Percentiles rank a stretch among this genome's conserved stretches.
Evolutionary conservation across 2,329 filamentous ascomycete species (phyloP).

Genomic region (Lasiodiplodia sp.): DNA sequence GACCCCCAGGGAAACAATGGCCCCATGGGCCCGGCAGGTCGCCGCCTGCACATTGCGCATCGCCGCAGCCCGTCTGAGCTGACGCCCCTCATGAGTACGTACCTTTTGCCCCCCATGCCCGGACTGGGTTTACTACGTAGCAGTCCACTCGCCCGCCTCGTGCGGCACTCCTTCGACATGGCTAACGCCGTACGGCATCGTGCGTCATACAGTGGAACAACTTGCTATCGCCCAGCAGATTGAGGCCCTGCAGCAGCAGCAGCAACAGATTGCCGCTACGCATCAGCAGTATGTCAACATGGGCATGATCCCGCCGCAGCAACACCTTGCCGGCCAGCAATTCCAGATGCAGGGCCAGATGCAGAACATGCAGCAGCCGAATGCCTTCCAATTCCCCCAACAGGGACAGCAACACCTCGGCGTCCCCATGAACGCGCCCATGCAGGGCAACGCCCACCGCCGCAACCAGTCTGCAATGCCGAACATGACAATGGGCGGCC

Average conservation of each 20-base stretch:
- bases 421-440: constrained; percentile 76
- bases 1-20: constrained; percentile 62
- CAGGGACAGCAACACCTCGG: constrained; percentile 65
- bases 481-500: constrained; percentile 82
- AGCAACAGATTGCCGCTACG: constrained; percentile 95
- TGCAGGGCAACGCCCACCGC: constrained; percentile 85
- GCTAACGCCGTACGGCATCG: constrained; percentile 36
- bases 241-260: constrained; percentile 94
- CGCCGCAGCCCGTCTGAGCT: constrained; percentile 96
- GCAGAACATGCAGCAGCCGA: constrained; percentile 77
- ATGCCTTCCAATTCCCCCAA: constrained; percentile 85
- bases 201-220: constrained; percentile 78
- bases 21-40: constrained; percentile 75
- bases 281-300: constrained; percentile 98
- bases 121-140: constrained; percentile 26
- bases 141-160: constrained; percentile 20
- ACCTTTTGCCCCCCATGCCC: constrained; percentile 39
- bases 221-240: constrained; percentile 98
- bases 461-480: constrained; percentile 97
- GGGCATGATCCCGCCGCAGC: constrained; percentile 89
- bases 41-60: constrained; percentile 95
- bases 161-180: constrained; percentile 5
- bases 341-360: constrained; percentile 65
- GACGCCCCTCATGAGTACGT: constrained; percentile 97
- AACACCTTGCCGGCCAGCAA: constrained; percentile 70